These are phyloP conservation scores for Dioscorea cayenensis DNA, from an alignment of 116 monocot genomes.

Conservation along the genomic window DNA sequence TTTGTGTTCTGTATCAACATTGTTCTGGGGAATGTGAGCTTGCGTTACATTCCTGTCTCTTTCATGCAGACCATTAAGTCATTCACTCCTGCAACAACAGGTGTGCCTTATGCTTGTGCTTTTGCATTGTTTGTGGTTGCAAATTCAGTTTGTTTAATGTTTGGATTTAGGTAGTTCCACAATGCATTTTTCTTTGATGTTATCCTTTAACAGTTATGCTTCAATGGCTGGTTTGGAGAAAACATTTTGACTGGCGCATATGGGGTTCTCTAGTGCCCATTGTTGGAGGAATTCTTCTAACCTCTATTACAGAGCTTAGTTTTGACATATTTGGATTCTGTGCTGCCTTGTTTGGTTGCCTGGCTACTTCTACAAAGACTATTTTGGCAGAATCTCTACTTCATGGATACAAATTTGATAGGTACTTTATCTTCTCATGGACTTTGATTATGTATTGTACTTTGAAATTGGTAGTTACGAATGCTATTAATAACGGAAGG, in stretches of 20 bases:
- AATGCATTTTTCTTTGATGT: constrained; percentile 4
- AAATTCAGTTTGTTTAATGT: not conserved
- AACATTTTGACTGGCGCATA: constrained; percentile 78
- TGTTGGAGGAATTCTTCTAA: constrained; percentile 90
- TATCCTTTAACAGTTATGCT: constrained; percentile 53
- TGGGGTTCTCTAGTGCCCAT: constrained; percentile 88
- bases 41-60: constrained; percentile 96
- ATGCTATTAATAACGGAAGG: too few relatives aligned
- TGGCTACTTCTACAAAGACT: constrained; percentile 95
- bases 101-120: constrained; percentile 17
- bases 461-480: too few relatives aligned
- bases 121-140: not conserved
- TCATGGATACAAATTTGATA: constrained; percentile 98
- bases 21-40: constrained; percentile 87
- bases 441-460: too few relatives aligned
- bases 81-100: constrained; percentile 99
- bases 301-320: constrained; percentile 90
- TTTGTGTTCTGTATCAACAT: constrained; percentile 96
- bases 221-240: constrained; percentile 92
- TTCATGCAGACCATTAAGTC: constrained; percentile 99
- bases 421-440: constrained; percentile 24
- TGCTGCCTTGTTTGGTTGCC: constrained; percentile 88
- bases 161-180: not conserved
- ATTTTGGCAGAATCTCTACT: constrained; percentile 95
- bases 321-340: constrained; percentile 83